phyloP scores from a whole-genome alignment of 768 basidiomycete species.

The Lactifluus volemus region DNA sequence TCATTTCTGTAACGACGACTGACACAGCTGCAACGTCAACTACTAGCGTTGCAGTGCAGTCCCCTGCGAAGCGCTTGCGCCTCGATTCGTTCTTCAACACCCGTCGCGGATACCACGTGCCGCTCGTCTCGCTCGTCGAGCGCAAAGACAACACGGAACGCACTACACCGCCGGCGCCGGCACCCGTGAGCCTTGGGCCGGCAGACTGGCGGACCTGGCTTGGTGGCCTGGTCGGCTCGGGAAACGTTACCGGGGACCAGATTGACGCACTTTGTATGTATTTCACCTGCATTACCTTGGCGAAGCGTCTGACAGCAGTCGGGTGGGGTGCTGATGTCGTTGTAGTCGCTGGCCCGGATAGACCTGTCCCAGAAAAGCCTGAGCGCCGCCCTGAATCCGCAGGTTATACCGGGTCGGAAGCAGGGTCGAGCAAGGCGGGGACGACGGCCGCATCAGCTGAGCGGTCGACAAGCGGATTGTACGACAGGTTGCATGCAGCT shows the following conservation, averaged over 20 bases:
- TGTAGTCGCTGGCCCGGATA: conserved; percentile 57
- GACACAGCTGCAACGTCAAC: neutral
- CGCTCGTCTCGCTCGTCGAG: conserved; percentile 43
- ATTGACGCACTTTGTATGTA: conserved; percentile 50
- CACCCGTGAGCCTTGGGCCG: conserved; percentile 52
- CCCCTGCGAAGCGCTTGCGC: conserved; percentile 30
- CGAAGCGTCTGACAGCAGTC: neutral
- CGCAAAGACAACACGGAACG: conserved; percentile 26
- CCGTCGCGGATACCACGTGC: conserved; percentile 40
- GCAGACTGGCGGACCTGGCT: conserved; percentile 38
- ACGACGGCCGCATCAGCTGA: conserved; percentile 19
- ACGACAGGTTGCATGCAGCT: conserved; percentile 34
- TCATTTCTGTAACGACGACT: neutral
- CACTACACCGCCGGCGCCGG: conserved; percentile 46
- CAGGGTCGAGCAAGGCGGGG: conserved; percentile 9
- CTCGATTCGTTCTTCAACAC: conserved; percentile 55
- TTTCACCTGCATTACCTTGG: neutral
- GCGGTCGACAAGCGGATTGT: conserved; percentile 23
- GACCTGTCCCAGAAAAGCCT: conserved; percentile 39
- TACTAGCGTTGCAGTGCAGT: conserved; percentile 2
- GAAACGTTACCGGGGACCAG: conserved; percentile 46
- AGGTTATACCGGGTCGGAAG: conserved; percentile 9
- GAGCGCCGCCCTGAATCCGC: conserved; percentile 7
- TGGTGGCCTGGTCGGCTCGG: conserved; percentile 36
- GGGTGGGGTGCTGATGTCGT: neutral